Percentiles rank a stretch among this genome's conserved stretches.
Conservation (phyloP, 345 rosid species). For the Brassica carinata region DNA sequence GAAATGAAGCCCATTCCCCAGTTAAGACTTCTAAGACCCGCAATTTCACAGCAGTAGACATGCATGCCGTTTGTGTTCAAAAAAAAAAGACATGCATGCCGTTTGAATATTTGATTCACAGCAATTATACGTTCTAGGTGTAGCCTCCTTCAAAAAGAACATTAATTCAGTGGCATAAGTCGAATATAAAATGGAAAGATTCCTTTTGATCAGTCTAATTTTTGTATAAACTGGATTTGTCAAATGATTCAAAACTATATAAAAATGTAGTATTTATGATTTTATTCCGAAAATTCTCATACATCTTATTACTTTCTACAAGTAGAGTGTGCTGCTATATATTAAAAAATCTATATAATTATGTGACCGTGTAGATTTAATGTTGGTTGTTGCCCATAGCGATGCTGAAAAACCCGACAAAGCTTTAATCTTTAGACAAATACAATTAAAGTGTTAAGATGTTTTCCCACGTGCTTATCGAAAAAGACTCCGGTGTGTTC, state of each 20-base stretch:
- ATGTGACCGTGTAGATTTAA: not conserved
- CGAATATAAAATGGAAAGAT: not conserved
- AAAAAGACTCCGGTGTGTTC: not conserved
- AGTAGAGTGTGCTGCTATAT: not conserved
- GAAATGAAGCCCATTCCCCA: not conserved
- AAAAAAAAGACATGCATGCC: not conserved
- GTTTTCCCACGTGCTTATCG: slow-evolving; percentile 37
- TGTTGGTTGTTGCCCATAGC: not conserved
- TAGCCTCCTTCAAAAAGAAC: not conserved
- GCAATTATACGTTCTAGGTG: not conserved
- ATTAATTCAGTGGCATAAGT: not conserved
- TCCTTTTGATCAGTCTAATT: not conserved
- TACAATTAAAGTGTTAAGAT: slow-evolving; percentile 16
- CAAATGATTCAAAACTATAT: not conserved
- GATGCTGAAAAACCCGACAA: not conserved
- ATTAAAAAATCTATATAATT: not conserved
- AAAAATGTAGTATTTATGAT: not conserved
- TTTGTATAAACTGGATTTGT: not conserved
- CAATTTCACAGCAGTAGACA: not conserved
- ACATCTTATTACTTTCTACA: not conserved
- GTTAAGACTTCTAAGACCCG: not conserved
- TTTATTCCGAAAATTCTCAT: not conserved
- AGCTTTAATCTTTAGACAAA: slow-evolving; percentile 16
- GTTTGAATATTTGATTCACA: slow-evolving; percentile 3
- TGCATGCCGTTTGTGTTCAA: slow-evolving; percentile 10